Base-by-base conservation (phyloP, 1,139 yeast species). In the Debaryomycetaceae sp. region DNA sequence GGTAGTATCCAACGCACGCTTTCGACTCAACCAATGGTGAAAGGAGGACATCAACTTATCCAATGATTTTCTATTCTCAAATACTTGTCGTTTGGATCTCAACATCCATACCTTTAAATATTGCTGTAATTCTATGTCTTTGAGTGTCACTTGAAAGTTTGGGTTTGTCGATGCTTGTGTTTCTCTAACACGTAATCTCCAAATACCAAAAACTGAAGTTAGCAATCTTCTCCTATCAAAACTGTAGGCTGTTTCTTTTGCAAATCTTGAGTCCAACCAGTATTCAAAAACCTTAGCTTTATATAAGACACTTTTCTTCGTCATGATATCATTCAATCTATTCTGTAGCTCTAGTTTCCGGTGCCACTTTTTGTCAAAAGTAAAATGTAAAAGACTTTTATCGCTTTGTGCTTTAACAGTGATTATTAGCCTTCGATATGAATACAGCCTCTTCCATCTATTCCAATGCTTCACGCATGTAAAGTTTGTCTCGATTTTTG, bases 301-400 rank as follows among this genome's bases (percentile, higher is more conserved):
- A 27, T 53, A 34, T 4, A 33, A 11, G 5, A n/a, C n/a, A 5
- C 50, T 38, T 31, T 45, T 45, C 11, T 34, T 34, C 1, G n/a
- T 13, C 8, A 37, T 36, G 9, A 43, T 24, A 5, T 39, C 31
- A 4, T 42, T 41, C 6, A 52, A 51, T 6, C 40, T 37, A 4
- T 37, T 24, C 6, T 37, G 40, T 20, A 58, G 39, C 17, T 43
- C 42, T 2, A 45, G 37, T 34, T 55, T 52, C 35, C 49, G 49
- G 8, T 44, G 36, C 63, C 63, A 58, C 14, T 46, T 42, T 4
- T 52, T 48, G 17, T 43, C 45, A 31, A 64, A 56, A 13, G 56
- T 38, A 27, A 50, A 47, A 8, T 31, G 31, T 7, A 50, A 11
- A n/a, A 58, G 42, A 1, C 35, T 22, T 5, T 4, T 6, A 34